Conservation (phyloP, 768 basidiomycete species). For the Amylocystis lapponica region DNA sequence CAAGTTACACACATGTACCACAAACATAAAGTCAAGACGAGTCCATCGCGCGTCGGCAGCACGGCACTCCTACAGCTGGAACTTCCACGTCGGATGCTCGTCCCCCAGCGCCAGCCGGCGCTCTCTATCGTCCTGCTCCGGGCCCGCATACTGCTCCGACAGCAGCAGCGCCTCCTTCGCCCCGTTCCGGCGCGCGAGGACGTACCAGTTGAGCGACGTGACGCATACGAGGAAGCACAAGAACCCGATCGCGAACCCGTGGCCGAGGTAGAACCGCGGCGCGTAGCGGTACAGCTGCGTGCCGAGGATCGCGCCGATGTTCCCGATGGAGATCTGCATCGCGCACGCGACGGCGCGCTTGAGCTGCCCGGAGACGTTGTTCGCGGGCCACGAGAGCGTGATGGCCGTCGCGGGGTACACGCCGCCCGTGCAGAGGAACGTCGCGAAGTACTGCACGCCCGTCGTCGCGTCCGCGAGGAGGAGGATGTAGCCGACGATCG, state of each 20-base stretch:
- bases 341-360: conserved; percentile 9
- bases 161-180: not conserved
- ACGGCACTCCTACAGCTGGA: conserved; percentile 6
- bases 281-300: conserved; percentile 8
- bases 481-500: conserved; percentile 9
- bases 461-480: conserved; percentile 3
- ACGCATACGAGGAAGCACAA: not conserved
- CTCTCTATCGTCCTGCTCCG: conserved; percentile 1
- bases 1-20: too few relatives aligned
- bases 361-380: conserved; percentile 10
- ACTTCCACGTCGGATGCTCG: conserved; percentile 5
- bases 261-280: conserved; percentile 8
- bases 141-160: not conserved
- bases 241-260: conserved; percentile 6
- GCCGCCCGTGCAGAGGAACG: conserved; percentile 7
- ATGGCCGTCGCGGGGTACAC: conserved; percentile 10
- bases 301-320: conserved; percentile 7
- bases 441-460: conserved; percentile 12
- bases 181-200: conserved; percentile 1
- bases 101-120: conserved; percentile 2
- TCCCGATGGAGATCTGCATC: conserved; percentile 9
- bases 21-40: too few relatives aligned
- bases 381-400: conserved; percentile 7
- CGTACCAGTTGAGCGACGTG: conserved; percentile 2
- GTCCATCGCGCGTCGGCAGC: too few relatives aligned